A percentile compares a stretch with the other conserved stretches of the same genome.
phyloP scores from a whole-genome alignment of 345 rosid genomes.

The Melastoma malabathricum region DNA sequence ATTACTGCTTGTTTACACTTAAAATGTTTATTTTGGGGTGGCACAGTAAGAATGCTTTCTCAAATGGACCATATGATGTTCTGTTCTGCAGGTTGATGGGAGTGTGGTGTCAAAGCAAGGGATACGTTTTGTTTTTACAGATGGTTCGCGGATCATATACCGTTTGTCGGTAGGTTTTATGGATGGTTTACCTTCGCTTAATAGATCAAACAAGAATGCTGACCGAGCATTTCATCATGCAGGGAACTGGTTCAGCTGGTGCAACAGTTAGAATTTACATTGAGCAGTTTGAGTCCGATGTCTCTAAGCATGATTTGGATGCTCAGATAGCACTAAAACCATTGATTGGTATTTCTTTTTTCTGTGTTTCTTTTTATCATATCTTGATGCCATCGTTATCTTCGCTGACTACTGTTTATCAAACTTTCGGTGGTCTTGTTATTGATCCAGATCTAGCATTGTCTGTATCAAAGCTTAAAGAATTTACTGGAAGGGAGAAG shows the following conservation, averaged over 20 bases:
- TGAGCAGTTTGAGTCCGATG: constrained; percentile 76
- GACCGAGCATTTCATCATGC: neutral
- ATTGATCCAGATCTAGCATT: constrained; percentile 50
- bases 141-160: constrained; percentile 83
- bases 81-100: constrained; percentile 64
- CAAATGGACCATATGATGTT: too few species aligned
- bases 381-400: constrained; percentile 6
- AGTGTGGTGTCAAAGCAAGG: constrained; percentile 91
- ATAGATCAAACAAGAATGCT: too few species aligned
- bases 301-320: constrained; percentile 71
- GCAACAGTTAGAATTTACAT: constrained; percentile 78
- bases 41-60: too few species aligned
- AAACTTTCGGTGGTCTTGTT: too few species aligned
- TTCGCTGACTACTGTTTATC: constrained; percentile 8
- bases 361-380: neutral
- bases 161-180: constrained; percentile 58
- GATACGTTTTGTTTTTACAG: constrained; percentile 76
- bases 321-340: constrained; percentile 82
- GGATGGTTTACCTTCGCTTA: neutral
- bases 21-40: too few species aligned
- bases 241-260: constrained; percentile 97
- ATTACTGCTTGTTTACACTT: neutral
- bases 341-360: constrained; percentile 37
- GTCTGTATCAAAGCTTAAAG: constrained; percentile 78
- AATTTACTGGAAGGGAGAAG: constrained; percentile 81